These are phyloP conservation scores for Candida xiaguanensis DNA, from an alignment of 805 yeast genomes.

Conservation along the genomic window DNA sequence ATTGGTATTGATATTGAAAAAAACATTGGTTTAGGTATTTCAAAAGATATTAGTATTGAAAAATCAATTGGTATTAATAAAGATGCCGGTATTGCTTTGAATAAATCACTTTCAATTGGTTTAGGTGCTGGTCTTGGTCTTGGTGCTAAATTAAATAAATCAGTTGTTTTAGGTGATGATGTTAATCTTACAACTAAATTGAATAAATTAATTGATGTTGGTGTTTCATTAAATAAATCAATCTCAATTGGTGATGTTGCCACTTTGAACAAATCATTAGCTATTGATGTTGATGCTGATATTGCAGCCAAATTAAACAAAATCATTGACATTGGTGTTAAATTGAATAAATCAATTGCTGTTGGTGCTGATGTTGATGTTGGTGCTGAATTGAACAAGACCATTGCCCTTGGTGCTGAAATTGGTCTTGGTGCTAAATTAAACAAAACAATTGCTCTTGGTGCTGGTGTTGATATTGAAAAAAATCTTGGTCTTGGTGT, in stretches of 20 bases:
- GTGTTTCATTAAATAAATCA: neutral
- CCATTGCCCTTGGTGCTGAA: neutral
- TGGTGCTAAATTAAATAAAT: neutral
- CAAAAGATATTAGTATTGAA: neutral
- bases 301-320: neutral
- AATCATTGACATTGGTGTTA: neutral
- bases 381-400: neutral
- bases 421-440: neutral
- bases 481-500: neutral
- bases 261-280: neutral
- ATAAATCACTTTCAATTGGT: neutral
- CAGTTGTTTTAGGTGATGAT: neutral
- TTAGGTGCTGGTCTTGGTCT: neutral
- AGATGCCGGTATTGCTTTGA: neutral
- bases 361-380: neutral
- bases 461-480: neutral
- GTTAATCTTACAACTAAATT: neutral
- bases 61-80: neutral
- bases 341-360: neutral
- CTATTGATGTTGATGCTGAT: neutral
- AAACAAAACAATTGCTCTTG: conserved; percentile 1
- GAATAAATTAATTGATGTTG: conserved; percentile 1
- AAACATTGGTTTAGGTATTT: neutral
- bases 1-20: neutral
- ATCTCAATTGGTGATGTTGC: neutral